Evolutionary conservation across 148 eudicot species (phyloP).

Genomic region (Fagopyrum tataricum): DNA sequence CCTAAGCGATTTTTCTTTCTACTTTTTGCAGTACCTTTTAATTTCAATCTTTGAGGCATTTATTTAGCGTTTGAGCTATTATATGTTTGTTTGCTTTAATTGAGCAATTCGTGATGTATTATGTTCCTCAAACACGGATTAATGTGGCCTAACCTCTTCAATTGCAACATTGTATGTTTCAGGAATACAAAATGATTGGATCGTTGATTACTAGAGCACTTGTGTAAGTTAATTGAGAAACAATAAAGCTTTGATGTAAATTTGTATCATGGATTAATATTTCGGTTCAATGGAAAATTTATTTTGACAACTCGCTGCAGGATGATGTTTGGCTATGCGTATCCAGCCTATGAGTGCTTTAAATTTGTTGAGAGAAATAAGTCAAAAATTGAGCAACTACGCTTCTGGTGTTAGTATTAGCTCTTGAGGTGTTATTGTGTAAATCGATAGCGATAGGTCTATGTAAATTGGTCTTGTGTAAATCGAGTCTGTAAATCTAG

Average conservation of each 20-base stretch:
- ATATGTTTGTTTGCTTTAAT: not conserved
- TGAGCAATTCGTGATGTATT: not conserved
- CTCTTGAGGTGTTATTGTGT: too few species aligned
- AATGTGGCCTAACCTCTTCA: conserved; percentile 1
- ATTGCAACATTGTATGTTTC: conserved; percentile 23
- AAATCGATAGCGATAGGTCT: too few species aligned
- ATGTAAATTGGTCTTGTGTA: too few species aligned
- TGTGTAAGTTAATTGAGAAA: too few species aligned
- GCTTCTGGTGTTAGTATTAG: conserved; percentile 98
- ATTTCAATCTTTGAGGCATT: not conserved
- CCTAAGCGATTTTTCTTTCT: not conserved
- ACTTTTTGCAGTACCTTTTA: not conserved
- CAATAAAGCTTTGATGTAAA: too few species aligned
- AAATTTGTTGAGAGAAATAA: conserved; percentile 84
- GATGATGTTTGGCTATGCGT: conserved; percentile 86
- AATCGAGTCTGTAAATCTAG: too few species aligned
- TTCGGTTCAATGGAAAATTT: too few species aligned
- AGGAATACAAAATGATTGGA: conserved; percentile 83
- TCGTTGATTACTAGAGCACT: conserved; percentile 74
- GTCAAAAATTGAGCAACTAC: conserved; percentile 84
- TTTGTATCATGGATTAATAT: too few species aligned
- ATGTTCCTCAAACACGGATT: not conserved
- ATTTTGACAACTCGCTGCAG: conserved; percentile 45
- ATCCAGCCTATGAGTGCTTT: conserved; percentile 91
- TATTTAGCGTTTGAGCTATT: not conserved